phyloP scores from a whole-genome alignment of 495 filamentous ascomycete genomes.

The Xylaria venustula region DNA sequence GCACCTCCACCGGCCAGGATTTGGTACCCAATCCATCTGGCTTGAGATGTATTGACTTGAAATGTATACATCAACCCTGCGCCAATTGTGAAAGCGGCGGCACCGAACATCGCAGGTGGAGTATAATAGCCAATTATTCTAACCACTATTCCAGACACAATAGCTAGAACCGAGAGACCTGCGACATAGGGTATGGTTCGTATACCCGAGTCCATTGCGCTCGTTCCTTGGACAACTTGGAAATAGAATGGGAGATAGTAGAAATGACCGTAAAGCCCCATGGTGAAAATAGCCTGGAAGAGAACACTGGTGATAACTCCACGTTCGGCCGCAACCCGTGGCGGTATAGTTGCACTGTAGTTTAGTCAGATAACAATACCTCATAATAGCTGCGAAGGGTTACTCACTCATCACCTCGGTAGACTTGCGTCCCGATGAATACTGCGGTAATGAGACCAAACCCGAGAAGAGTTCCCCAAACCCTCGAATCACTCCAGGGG shows the following conservation, averaged over 20 bases:
- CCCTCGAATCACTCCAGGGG: constrained; percentile 30
- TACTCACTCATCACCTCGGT: constrained; percentile 41
- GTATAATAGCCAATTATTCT: constrained; percentile 53
- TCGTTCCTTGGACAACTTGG: constrained; percentile 75
- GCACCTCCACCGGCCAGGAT: constrained; percentile 47
- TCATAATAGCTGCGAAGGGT: neutral
- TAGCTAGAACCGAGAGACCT: constrained; percentile 55
- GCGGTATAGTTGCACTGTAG: neutral
- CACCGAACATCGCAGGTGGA: constrained; percentile 44
- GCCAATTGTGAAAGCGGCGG: constrained; percentile 48
- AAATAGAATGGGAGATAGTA: constrained; percentile 64
- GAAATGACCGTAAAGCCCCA: neutral
- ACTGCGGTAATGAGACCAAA: constrained; percentile 16
- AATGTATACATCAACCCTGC: constrained; percentile 52
- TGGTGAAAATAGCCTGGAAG: neutral
- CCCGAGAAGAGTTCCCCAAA: constrained; percentile 21
- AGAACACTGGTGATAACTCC: neutral
- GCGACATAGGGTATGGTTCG: constrained; percentile 75
- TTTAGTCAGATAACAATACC: neutral
- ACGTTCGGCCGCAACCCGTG: neutral
- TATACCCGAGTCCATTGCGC: constrained; percentile 73
- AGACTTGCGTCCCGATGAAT: constrained; percentile 54
- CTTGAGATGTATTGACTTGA: constrained; percentile 37
- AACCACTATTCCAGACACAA: constrained; percentile 42
- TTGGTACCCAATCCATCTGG: constrained; percentile 56